Base-by-base conservation (phyloP, 2,329 filamentous ascomycete species). In the Juglanconis oblonga region DNA sequence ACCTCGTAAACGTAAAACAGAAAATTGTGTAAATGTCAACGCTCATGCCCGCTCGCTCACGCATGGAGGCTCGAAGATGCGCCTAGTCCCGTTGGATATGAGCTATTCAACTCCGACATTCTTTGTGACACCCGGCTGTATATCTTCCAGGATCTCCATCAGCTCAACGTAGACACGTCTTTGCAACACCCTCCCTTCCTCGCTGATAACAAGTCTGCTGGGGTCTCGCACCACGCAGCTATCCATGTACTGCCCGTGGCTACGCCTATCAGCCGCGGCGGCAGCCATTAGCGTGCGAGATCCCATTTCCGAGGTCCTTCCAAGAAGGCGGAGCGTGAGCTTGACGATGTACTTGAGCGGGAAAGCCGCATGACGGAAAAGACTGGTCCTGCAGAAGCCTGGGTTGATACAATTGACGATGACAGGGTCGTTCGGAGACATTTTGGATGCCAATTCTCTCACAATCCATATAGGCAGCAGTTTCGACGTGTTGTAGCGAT, bases 151-250 rank as follows among this genome's bases (percentile, higher is more conserved):
- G 31, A 77, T 68, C n/a, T 65, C 72, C 61, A 75, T 44, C 63
- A 82, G 62, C 68, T 82, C 77, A n/a, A 64, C 69, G 67, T 73
- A 81, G 2, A 79, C 66, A 60, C 68, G 73, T 52, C 68, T 66
- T 59, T 75, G 76, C 55, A 70, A 59, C 52, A 68, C 57, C 32
- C 66, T 66, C 0, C 77, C 79, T 38, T 76, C 70, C 4, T 72
- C 67, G 4, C 76, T 74, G 56, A 66, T 52, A 1, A 74, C 74
- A 61, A 69, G 73, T 0, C 55, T 45, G 50, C 70, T 74, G 4
- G 67, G 67, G 7, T 62, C 57, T 7, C 52, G 56, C 17, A 74
- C 61, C 33, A 61, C 58, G 31, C 72, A 74, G 44, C 75, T 67
- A 45, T 70, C 69, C 64, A 80, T 71, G 59, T 75, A 79, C 44